Evolutionary conservation across 2,329 filamentous ascomycete genomes (phyloP).

Genomic region (Ramularia endophylla): DNA sequence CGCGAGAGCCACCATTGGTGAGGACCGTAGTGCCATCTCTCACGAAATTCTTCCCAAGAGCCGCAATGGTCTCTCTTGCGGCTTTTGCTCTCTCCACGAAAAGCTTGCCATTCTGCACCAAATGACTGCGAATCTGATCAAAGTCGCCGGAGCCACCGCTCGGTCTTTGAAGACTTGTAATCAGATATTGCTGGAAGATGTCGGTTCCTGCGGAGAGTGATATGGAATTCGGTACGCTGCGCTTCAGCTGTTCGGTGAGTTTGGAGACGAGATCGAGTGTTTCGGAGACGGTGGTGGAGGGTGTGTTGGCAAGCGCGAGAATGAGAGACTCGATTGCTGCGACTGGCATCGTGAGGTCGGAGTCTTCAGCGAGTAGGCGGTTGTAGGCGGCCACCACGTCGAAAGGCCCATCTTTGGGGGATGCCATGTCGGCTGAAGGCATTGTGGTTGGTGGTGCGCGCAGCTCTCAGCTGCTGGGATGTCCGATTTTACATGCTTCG

Average conservation of each 20-base stretch:
- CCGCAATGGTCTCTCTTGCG: constrained; percentile 74
- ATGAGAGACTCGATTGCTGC: constrained; percentile 91
- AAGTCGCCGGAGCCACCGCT: constrained; percentile 58
- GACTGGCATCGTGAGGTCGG: constrained; percentile 89
- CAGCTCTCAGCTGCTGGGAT: neutral
- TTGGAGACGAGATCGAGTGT: constrained; percentile 78
- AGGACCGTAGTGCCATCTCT: constrained; percentile 74
- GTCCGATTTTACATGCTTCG: too few relatives aligned
- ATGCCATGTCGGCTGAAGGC: neutral
- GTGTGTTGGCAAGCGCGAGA: constrained; percentile 70
- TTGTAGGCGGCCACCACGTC: constrained; percentile 62
- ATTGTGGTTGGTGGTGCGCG: neutral
- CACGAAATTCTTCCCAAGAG: constrained; percentile 71
- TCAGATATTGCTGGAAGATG: constrained; percentile 90
- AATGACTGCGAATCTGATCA: constrained; percentile 72
- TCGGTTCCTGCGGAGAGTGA: constrained; percentile 91
- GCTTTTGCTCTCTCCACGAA: constrained; percentile 86
- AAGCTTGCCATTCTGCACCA: constrained; percentile 76
- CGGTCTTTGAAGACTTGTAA: constrained; percentile 59
- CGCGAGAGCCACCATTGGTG: constrained; percentile 81
- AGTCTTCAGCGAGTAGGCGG: constrained; percentile 59
- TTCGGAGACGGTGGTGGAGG: constrained; percentile 84
- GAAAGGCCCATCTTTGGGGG: constrained; percentile 2
- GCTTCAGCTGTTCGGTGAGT: constrained; percentile 71
- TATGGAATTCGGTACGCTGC: constrained; percentile 77